Conservation (phyloP, 2,329 filamentous ascomycete genomes). For the Salinomyces thailandicus region DNA sequence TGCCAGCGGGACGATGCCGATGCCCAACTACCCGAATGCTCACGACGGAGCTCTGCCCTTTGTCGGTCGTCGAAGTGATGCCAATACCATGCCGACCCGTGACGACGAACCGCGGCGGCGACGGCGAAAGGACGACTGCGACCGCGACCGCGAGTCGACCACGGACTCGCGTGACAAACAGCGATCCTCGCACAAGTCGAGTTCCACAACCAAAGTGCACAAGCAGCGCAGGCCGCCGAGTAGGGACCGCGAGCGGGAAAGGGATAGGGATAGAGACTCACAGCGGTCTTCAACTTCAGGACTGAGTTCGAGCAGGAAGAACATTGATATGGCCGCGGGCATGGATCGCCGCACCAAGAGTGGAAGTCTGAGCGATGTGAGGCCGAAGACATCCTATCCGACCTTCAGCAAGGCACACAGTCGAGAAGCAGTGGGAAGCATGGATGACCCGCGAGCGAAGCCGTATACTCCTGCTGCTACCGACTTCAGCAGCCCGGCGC, state of each 20-base stretch:
- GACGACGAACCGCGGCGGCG: constrained; percentile 19
- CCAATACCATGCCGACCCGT: constrained; percentile 12
- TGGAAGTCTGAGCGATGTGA: constrained; percentile 27
- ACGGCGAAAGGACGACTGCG: constrained; percentile 24
- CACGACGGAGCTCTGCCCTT: constrained; percentile 10
- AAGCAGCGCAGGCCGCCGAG: constrained; percentile 14
- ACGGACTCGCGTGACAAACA: constrained; percentile 20
- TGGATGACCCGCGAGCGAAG: constrained; percentile 28
- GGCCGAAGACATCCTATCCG: constrained; percentile 56
- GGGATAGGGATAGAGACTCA: constrained; percentile 17
- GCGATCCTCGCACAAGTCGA: constrained; percentile 18
- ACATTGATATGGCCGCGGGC: constrained; percentile 35
- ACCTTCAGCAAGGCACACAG: constrained; percentile 83
- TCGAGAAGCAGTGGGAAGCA: constrained; percentile 67
- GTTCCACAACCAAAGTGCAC: constrained; percentile 18
- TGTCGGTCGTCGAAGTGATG: neutral
- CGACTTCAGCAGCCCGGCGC: constrained; percentile 27
- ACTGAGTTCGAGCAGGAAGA: constrained; percentile 12
- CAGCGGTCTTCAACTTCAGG: constrained; percentile 6
- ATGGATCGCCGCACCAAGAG: constrained; percentile 33
- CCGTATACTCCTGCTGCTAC: constrained; percentile 32
- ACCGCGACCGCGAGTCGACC: constrained; percentile 22
- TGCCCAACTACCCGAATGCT: constrained; percentile 10
- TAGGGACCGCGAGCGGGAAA: constrained; percentile 18
- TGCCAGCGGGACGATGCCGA: constrained; percentile 5